Percentiles rank a stretch among this genome's conserved stretches.
These are phyloP conservation scores for Komagataella populi DNA, from an alignment of 805 yeast species.

Conservation along the genomic window DNA sequence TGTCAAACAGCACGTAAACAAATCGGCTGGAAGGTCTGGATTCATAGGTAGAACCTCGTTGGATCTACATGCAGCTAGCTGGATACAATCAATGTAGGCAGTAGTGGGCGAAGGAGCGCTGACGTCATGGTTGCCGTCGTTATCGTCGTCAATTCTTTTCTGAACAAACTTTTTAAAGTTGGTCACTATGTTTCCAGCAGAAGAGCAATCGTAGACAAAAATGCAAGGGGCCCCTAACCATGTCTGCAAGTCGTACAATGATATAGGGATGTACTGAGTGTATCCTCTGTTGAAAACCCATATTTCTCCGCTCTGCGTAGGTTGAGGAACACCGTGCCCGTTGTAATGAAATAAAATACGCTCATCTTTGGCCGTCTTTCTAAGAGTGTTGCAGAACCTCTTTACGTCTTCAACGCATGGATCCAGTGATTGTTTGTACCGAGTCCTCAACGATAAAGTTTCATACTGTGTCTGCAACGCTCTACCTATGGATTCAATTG, in stretches of 20 bases:
- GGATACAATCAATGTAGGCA: conserved; percentile 76
- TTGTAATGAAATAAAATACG: conserved; percentile 88
- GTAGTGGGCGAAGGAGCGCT: conserved; percentile 51
- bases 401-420: conserved; percentile 95
- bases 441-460: conserved; percentile 71
- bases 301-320: conserved; percentile 90
- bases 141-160: conserved; percentile 78
- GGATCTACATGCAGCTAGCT: conserved; percentile 82
- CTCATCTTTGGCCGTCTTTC: conserved; percentile 89
- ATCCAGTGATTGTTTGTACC: conserved; percentile 83
- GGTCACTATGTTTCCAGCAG: conserved; percentile 85
- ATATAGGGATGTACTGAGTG: conserved; percentile 94
- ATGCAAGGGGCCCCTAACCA: conserved; percentile 98
- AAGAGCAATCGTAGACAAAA: conserved; percentile 86
- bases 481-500: conserved; percentile 84
- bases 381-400: conserved; percentile 74
- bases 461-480: conserved; percentile 81
- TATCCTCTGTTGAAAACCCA: conserved; percentile 98
- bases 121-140: conserved; percentile 39
- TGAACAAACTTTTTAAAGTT: conserved; percentile 86
- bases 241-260: conserved; percentile 86
- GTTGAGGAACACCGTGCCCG: conserved; percentile 98
- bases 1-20: conserved; percentile 90
- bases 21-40: conserved; percentile 91
- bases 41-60: conserved; percentile 83